Conservation (phyloP, 1,284 basidiomycete species). For the Cerioporus squamosus region DNA sequence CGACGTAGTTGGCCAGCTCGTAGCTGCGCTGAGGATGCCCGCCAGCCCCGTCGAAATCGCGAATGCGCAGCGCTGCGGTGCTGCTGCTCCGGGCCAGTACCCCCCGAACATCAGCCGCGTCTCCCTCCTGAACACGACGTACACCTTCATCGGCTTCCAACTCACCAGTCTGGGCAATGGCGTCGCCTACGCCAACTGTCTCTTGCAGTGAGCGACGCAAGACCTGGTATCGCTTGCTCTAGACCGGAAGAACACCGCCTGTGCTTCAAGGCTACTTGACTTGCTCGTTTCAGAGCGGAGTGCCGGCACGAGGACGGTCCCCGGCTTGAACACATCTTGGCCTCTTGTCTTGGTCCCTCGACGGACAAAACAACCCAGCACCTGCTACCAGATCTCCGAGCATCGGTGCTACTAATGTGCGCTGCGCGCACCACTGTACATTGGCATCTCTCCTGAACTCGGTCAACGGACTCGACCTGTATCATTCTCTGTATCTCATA, state of each 20-base stretch:
- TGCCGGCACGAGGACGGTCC: conserved; percentile 42
- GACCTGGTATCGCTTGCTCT: too few species aligned
- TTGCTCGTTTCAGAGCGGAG: conserved; percentile 3
- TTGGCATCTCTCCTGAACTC: neutral
- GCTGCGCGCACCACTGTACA: neutral
- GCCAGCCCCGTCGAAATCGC: conserved; percentile 4
- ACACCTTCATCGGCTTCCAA: conserved; percentile 21
- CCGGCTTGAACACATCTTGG: neutral
- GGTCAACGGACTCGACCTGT: neutral
- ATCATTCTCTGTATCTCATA: conserved; percentile 3
- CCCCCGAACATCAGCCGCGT: neutral
- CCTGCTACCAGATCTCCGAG: too few species aligned
- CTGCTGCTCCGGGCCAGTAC: neutral
- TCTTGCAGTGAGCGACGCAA: conserved; percentile 10
- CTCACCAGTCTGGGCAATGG: conserved; percentile 9
- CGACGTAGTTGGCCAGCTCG: conserved; percentile 14
- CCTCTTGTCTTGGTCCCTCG: neutral
- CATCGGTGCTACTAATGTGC: too few species aligned
- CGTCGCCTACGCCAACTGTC: conserved; percentile 19
- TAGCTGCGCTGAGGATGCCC: neutral
- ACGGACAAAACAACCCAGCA: too few species aligned
- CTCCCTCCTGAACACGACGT: conserved; percentile 6
- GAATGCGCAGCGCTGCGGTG: neutral
- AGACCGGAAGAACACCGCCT: conserved; percentile 50
- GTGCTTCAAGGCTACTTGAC: conserved; percentile 47